Base-by-base conservation (phyloP, 495 filamentous ascomycete species). In the Neurospora sp. region DNA sequence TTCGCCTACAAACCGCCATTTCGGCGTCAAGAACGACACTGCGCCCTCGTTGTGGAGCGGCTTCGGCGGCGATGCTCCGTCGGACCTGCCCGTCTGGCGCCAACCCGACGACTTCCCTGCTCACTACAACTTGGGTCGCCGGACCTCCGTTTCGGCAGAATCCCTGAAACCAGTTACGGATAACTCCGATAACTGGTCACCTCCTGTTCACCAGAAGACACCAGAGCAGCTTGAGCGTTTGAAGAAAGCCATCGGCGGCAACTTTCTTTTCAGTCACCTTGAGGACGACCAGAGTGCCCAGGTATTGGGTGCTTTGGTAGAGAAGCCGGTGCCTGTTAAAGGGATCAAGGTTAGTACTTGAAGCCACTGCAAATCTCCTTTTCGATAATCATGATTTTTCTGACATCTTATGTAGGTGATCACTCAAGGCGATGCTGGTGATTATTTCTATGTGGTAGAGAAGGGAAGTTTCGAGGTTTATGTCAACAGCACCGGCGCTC, bases 381-480 rank as follows among this genome's bases (percentile, higher is more conserved):
- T 5, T 61, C 5, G 53, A 37, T 3, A 22, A 38, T 35, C 9
- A 48, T 41, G 18, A 14, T 16, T 18, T 20, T 37, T 6, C 76
- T 80, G 71, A 81, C 74, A 37, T 9, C 7, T 12, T 7, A 31
- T 70, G 61, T 76, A 89, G 84, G 93, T 99, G 71, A 98, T 99
- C 77, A 92, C 90, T 31, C 96, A 99, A 85, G 96, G 96, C 35
- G 96, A 98, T 78, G 91, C 93, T 0, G 96, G 96, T 22, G 96
- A 99, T 79, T 98, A 92, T 85, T 99, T 99, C 82, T 99, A 99
- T 80, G 90, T 99, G 65, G 94, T 98, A 72, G 96, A 99, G 81
- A 90, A 91, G 65, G 96, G 96, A 39, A 85, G 86, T 20, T 99
- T 98, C 77, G 94, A 97, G 77, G 90, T 98, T 71, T 92, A 96